Evolutionary conservation across 441 rosid genomes (phyloP).

Genomic region (Iberis amara): DNA sequence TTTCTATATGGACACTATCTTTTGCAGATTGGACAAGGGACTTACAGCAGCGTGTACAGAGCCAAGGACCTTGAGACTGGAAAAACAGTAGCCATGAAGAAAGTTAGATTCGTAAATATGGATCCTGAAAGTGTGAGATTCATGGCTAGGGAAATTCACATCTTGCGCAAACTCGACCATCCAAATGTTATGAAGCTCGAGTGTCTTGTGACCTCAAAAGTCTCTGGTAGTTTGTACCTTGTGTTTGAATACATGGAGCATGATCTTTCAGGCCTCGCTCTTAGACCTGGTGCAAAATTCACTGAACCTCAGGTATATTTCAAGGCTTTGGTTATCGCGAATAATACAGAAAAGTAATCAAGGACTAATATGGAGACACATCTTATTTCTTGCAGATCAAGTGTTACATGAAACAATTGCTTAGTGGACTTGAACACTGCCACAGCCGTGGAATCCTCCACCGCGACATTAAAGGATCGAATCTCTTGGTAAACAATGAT

Average conservation of each 20-base stretch:
- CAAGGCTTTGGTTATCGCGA: background rate
- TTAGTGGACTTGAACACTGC: conserved; percentile 82
- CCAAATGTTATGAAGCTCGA: conserved; percentile 89
- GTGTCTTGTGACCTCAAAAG: conserved; percentile 70
- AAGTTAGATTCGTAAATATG: conserved; percentile 80
- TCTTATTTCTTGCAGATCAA: conserved; percentile 47
- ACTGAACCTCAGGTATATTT: conserved; percentile 68
- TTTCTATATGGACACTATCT: conserved; percentile 1
- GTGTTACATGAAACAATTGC: conserved; percentile 81
- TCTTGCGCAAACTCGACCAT: conserved; percentile 81
- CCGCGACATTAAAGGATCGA: conserved; percentile 91
- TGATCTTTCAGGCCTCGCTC: conserved; percentile 80
- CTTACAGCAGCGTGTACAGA: conserved; percentile 83
- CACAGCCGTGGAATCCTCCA: conserved; percentile 74
- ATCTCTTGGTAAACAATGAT: conserved; percentile 60
- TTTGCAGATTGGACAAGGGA: conserved; percentile 94
- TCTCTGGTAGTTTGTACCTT: conserved; percentile 80
- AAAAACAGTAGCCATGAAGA: conserved; percentile 87
- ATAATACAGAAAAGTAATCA: background rate
- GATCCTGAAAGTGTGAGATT: conserved; percentile 94
- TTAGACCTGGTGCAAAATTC: conserved; percentile 66
- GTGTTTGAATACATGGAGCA: conserved; percentile 97
- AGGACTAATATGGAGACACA: background rate
- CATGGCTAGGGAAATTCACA: conserved; percentile 90
- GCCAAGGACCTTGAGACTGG: conserved; percentile 71